Base-by-base conservation (phyloP, 2,329 filamentous ascomycete species). In the Mycogone perniciosa region DNA sequence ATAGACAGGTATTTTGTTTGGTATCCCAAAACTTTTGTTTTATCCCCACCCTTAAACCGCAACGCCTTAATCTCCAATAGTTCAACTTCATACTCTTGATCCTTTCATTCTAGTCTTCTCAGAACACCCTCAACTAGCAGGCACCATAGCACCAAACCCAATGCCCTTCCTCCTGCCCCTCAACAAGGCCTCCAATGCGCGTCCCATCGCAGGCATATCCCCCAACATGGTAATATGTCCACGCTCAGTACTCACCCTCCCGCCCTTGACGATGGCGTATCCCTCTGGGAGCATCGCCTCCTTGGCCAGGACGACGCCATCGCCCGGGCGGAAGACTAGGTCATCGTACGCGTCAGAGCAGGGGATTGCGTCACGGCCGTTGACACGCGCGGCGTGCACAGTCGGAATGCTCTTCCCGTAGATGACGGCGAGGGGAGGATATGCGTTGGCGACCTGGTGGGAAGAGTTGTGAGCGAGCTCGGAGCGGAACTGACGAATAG, bases 401-500 rank as follows among this genome's bases (percentile, higher is more conserved):
- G 91, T 96, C 0, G 91, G 91, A 1, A 86, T 88, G 27, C 82
- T 83, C 66, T 95, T 96, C 50, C 88, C 87, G 68, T 95, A 96
- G 7, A 97, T 80, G 43, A 95, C 79, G 0, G 88, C 84, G 9
- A 88, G 74, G 0, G 92, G 91, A 2, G 91, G 91, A 62, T 96
- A 96, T 0, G 67, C 64, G 63, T 96, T 95, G n/a, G 74, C 64
- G 0, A 70, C 67, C 11, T 82, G 78, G 59, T 86, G 83, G 1
- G 67, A 58, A 0, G 82, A 72, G 1, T 73, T 72, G 67, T 87
- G 84, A 1, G 77, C 74, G 1, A 92, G 79, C 59, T 92, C 86
- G 54, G 80, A 68, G 55, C 93, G 91, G 76, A 96, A 97, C 7
- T 71, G 72, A 55, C 84, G 84, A 6, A 82, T 84, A 30, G 85